These are phyloP conservation scores for Dissophora globulifera DNA, from an alignment of 192 early-diverging fungal genomes.

Conservation along the genomic window DNA sequence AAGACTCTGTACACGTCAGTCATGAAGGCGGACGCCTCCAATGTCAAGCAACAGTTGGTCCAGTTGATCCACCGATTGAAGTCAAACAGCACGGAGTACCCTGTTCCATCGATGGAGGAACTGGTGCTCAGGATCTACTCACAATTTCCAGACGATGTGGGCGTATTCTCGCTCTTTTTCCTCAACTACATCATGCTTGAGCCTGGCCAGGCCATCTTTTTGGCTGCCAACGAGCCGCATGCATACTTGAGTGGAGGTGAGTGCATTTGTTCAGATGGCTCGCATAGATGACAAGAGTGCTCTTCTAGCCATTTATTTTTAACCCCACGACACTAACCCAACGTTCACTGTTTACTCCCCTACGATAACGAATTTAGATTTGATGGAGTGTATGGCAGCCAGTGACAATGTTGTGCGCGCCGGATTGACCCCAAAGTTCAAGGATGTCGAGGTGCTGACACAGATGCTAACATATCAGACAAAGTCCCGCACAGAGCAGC, in stretches of 20 bases:
- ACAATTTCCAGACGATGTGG: conserved; percentile 93
- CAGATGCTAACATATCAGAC: conserved; percentile 92
- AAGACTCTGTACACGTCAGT: conserved; percentile 67
- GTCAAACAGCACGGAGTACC: conserved; percentile 4
- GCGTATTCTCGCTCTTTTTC: conserved; percentile 87
- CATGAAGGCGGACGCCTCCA: conserved; percentile 61
- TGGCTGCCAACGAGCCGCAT: conserved; percentile 97
- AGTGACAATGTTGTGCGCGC: conserved; percentile 97
- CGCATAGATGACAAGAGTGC: neutral
- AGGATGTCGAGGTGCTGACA: conserved; percentile 91
- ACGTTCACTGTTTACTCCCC: too few relatives aligned
- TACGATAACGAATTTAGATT: conserved; percentile 73
- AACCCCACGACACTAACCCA: too few relatives aligned
- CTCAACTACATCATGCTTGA: conserved; percentile 85
- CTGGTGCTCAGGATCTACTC: conserved; percentile 77
- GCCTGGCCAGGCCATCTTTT: conserved; percentile 92
- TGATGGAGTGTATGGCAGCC: conserved; percentile 98
- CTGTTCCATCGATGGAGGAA: conserved; percentile 60
- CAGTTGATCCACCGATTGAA: conserved; percentile 64
- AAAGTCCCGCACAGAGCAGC: conserved; percentile 81
- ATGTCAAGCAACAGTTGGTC: conserved; percentile 64
- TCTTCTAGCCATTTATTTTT: conserved; percentile 14
- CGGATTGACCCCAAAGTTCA: conserved; percentile 97
- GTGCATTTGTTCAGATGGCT: neutral
- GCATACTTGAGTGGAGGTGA: conserved; percentile 93